Evolutionary conservation across 2,329 filamentous ascomycete genomes (phyloP).

Genomic region (Sarocladium strictum): DNA sequence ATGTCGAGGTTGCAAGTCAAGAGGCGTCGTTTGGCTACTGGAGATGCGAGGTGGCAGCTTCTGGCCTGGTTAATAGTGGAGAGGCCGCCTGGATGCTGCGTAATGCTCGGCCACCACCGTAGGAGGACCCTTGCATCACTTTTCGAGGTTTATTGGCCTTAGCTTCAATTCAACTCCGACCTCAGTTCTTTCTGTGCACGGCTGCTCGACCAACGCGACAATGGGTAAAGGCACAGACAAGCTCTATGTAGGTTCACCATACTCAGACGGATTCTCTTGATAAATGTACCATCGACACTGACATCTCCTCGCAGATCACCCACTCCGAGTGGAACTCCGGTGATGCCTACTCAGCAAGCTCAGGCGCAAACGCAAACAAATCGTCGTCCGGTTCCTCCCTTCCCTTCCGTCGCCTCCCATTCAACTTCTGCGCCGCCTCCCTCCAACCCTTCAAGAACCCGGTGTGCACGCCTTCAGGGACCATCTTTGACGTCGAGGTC

Average conservation of each 20-base stretch:
- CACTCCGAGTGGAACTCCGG: constrained; percentile 96
- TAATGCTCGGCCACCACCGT: not conserved
- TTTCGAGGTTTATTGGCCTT: not conserved
- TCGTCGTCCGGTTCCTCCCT: constrained; percentile 43
- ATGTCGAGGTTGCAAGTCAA: not conserved
- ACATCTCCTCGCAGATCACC: constrained; percentile 55
- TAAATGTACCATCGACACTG: constrained; percentile 9
- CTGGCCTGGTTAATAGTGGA: constrained; percentile 5
- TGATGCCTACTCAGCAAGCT: constrained; percentile 80
- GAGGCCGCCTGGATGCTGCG: constrained; percentile 1
- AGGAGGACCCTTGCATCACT: constrained; percentile 3
- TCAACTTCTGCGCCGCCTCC: constrained; percentile 96
- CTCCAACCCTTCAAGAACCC: constrained; percentile 93
- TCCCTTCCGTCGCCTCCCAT: constrained; percentile 83
- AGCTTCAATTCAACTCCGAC: not conserved
- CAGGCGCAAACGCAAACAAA: constrained; percentile 55
- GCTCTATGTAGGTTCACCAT: constrained; percentile 29
- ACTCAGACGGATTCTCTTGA: not conserved
- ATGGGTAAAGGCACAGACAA: constrained; percentile 42
- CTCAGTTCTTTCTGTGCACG: not conserved
- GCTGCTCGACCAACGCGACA: constrained; percentile 10
- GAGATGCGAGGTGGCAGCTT: constrained; percentile 11
- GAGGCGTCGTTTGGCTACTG: not conserved
- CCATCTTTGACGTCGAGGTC: constrained; percentile 91
- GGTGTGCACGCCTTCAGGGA: constrained; percentile 82